Evolutionary conservation across 2,329 filamentous ascomycete species (phyloP), one percentile per base, ranked within the genome.

Genomic region (Cladosporium cucumerinum): DNA sequence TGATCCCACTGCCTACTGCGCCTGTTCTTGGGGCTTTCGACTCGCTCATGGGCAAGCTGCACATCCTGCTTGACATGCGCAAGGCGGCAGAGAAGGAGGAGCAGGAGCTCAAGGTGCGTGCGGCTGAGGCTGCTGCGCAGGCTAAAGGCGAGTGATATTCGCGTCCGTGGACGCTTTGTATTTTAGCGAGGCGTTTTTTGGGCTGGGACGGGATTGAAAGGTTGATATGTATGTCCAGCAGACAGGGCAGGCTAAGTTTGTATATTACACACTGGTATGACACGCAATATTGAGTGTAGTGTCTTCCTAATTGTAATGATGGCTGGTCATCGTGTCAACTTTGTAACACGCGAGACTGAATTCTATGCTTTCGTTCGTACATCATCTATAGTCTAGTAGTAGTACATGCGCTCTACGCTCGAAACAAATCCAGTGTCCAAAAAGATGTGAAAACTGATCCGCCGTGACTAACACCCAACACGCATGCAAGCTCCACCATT

Each of bases 51-150:
- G 79, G 78, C n/a, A 85, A 86, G 54, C 89, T 95, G 46, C 85
- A 87, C 62, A 80, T 82, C 39, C 79, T 95, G 28, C 82, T 95
- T 5, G 91, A 95, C 68, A 81, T 89, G 66, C 82, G 89, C 66
- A 94, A 93, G 79, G 78, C 90, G 30, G 83, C 85, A 18, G 91
- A 95, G 75, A 93, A 92, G 79, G 81, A 93, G 34, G 88, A 92
- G 68, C 85, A 82, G 14, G 91, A 94, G 77, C 84, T 91, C 70
- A 85, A 84, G 71, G 73, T 78, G 70, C 85, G 85, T 71, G 69
- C 75, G 57, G 77, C 76, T 5, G 79, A 81, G 75, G 43, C 64
- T 52, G 59, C 65, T 21, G 59, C 58, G 26, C 48, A 52, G 59
- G 46, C 39, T 6, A 61, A 61, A 48, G 39, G 23, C 11, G 60